Evolutionary conservation across 495 filamentous ascomycete genomes (phyloP), one percentile per base, ranked within the genome.

Genomic region (Neurospora africana): DNA sequence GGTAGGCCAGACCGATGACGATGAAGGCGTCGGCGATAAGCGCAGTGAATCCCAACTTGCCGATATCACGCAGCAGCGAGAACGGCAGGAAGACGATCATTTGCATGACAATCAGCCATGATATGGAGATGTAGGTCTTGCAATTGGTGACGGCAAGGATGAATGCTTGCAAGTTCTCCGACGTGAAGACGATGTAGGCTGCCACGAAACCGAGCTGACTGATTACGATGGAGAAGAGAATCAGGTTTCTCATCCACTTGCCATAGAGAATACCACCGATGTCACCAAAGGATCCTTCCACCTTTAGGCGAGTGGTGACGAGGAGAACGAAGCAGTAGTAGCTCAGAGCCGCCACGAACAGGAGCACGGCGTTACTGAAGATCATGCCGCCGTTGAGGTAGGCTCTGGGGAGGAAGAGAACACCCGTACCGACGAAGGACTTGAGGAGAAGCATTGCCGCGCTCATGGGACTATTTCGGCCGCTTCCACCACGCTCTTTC

Each of bases 121-220:
- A 92, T 81, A 98, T 92, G 75, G 92, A 88, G 72, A 99, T 92
- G 76, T 87, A 83, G 0, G 89, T 91, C 77, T 87, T 85, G 84
- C 95, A 97, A 72, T 95, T 85, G 70, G 92, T 90, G 68, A 98
- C 93, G 4, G 88, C 88, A 61, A 88, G 87, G 68, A 97, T 91
- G 81, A 99, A 97, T 11, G 95, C 95, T 78, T 97, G 95, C 69
- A 99, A 81, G 73, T 98, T 99, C 79, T 98, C 92, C 10, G 93
- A 91, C 7, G 95, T 97, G 79, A 99, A 99, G 71, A 99, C 95
- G 74, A 97, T 98, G 81, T 98, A 98, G n/a, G 95, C 95, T 8
- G 93, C 90, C 5, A 97, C 92, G 78, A 99, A 99, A 40, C 95
- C 95, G 68, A 99, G 86, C 79, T 99, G 95, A 78, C 92, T 96